Percentiles rank a stretch among this genome's conserved stretches.
Conservation (phyloP, 495 filamentous ascomycete species). For the Paragyromitra xinjiangensis region DNA sequence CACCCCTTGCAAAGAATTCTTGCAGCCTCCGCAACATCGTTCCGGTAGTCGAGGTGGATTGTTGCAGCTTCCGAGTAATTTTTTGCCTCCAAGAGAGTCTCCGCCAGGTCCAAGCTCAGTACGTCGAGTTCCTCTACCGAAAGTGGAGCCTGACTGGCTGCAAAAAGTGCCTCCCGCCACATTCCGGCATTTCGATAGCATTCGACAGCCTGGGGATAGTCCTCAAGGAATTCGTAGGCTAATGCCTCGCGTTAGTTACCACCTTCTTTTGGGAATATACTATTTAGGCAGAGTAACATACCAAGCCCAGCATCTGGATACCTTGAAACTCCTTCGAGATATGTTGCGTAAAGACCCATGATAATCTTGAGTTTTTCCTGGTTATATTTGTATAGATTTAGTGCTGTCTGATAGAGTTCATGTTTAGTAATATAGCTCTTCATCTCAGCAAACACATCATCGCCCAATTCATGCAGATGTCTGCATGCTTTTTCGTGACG, state of each 20-base stretch:
- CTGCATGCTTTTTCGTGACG: constrained; percentile 77
- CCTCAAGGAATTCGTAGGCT: constrained; percentile 85
- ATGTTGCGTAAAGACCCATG: constrained; percentile 77
- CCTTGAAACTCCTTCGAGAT: constrained; percentile 75
- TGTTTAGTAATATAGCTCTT: constrained; percentile 79
- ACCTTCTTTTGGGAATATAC: not conserved
- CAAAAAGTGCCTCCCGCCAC: constrained; percentile 89
- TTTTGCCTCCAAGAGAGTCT: constrained; percentile 78
- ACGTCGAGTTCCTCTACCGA: constrained; percentile 65
- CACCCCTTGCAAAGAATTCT: constrained; percentile 81
- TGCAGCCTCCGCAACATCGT: constrained; percentile 72
- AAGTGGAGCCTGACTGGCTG: constrained; percentile 72
- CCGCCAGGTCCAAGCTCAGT: constrained; percentile 73
- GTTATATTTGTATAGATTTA: constrained; percentile 86
- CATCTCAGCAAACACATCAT: constrained; percentile 74
- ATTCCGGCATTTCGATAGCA: constrained; percentile 82
- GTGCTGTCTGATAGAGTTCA: constrained; percentile 76
- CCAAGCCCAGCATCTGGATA: constrained; percentile 84
- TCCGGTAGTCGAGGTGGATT: constrained; percentile 81
- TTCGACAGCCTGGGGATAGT: constrained; percentile 74
- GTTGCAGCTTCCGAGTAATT: constrained; percentile 81
- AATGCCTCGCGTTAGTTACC: constrained; percentile 36
- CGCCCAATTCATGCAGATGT: constrained; percentile 72
- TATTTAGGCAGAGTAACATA: constrained; percentile 53
- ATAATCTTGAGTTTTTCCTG: constrained; percentile 66